Conservation (phyloP, 2,329 filamentous ascomycete genomes). For the Neofusicoccum sp. region DNA sequence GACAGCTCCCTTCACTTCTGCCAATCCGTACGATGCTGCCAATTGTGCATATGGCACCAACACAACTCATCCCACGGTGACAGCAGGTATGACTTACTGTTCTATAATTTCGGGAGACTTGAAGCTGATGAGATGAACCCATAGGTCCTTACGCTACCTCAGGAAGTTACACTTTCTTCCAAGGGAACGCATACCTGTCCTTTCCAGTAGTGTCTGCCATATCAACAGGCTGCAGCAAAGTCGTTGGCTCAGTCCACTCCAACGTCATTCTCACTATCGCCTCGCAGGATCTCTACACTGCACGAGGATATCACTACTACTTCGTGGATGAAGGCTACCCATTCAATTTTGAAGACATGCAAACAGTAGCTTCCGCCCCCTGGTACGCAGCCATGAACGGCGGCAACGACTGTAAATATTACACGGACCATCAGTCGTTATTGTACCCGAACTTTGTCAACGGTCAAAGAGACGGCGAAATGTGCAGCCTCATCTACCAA, state of each 20-base stretch:
- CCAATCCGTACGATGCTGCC: constrained; percentile 1
- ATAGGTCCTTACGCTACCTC: constrained; percentile 3
- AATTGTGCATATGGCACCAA: constrained; percentile 10
- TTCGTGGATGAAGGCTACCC: neutral
- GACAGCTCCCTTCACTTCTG: constrained; percentile 1
- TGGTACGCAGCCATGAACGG: constrained; percentile 2
- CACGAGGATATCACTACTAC: constrained; percentile 2
- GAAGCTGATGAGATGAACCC: neutral
- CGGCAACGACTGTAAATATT: neutral
- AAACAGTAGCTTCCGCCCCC: neutral
- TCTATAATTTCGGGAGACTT: neutral
- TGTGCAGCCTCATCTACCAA: neutral
- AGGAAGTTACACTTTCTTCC: neutral
- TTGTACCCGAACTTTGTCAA: constrained; percentile 1
- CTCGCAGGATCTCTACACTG: neutral
- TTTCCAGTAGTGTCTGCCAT: neutral
- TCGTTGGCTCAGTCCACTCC: neutral
- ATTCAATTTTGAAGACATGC: constrained; percentile 14
- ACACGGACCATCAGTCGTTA: neutral
- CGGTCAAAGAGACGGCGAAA: neutral
- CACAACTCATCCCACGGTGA: neutral
- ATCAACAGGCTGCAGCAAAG: neutral
- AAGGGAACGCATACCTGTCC: constrained; percentile 6
- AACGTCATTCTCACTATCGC: constrained; percentile 5
- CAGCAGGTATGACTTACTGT: neutral